Percentiles rank a stretch among this genome's conserved stretches.
These are phyloP conservation scores for Conticribra guillardii DNA, from an alignment of 108 stramenopile genomes.

Conservation along the genomic window DNA sequence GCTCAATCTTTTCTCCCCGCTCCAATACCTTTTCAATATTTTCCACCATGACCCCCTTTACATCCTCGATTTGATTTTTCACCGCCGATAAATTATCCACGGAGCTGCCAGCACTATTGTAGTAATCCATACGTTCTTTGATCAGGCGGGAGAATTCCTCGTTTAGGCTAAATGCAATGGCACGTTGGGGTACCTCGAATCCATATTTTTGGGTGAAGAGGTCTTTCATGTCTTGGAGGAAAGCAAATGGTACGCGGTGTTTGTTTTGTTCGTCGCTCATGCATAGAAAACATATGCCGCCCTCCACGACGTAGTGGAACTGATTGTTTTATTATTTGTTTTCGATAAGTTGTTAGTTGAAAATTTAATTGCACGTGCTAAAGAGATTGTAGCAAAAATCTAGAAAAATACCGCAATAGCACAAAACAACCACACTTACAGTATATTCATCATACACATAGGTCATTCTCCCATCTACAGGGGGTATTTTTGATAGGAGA, in stretches of 20 bases:
- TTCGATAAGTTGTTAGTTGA: background rate
- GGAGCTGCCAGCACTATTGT: slow-evolving; percentile 83
- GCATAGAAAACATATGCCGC: slow-evolving; percentile 94
- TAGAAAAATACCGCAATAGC: slow-evolving; percentile 12
- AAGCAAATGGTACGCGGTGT: slow-evolving; percentile 95
- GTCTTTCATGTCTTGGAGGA: slow-evolving; percentile 91
- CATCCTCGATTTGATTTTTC: slow-evolving; percentile 93
- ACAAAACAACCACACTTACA: slow-evolving; percentile 4
- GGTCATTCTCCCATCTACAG: slow-evolving; percentile 85
- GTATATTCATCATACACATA: slow-evolving; percentile 71
- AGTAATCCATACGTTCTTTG: slow-evolving; percentile 89
- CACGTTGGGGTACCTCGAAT: slow-evolving; percentile 72
- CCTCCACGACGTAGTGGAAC: slow-evolving; percentile 94
- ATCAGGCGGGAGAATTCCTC: slow-evolving; percentile 85
- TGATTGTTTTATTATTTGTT: slow-evolving; percentile 23
- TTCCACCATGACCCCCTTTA: slow-evolving; percentile 95
- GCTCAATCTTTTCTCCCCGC: slow-evolving; percentile 98
- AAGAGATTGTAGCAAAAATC: background rate
- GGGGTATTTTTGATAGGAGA: slow-evolving; percentile 92
- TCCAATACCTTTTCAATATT: slow-evolving; percentile 96
- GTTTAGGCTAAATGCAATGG: slow-evolving; percentile 95
- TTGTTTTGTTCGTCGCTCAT: slow-evolving; percentile 92
- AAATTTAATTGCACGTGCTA: background rate
- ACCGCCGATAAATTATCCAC: slow-evolving; percentile 84
- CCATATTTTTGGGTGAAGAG: slow-evolving; percentile 86